A percentile compares a stretch with the other conserved stretches of the same genome.
Evolutionary conservation across 441 rosid species (phyloP).

Genomic region (Pelargonium australe): DNA sequence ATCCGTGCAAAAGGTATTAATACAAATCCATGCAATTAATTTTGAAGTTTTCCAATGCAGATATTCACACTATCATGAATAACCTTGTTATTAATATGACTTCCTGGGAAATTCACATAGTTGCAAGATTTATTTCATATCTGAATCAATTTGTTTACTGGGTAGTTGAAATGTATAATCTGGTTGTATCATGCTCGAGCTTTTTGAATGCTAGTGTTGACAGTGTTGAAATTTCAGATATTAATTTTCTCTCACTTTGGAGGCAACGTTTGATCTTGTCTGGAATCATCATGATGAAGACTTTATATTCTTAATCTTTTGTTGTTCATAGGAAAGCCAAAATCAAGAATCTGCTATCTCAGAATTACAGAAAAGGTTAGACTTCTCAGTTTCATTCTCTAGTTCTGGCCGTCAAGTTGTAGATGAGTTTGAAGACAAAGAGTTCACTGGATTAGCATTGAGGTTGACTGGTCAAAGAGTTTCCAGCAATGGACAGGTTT

Average conservation of each 20-base stretch:
- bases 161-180: conserved; percentile 3
- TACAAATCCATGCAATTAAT: conserved; percentile 1
- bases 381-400: conserved; percentile 45
- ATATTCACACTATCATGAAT: background rate
- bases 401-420: conserved; percentile 41
- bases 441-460: conserved; percentile 64
- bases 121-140: conserved; percentile 4
- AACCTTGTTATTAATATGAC: background rate
- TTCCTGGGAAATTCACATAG: background rate
- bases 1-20: conserved; percentile 36
- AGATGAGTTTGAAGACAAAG: conserved; percentile 68
- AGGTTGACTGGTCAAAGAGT: conserved; percentile 43
- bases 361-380: conserved; percentile 62
- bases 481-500: conserved; percentile 41
- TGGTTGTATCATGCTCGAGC: background rate
- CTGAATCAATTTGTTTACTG: background rate
- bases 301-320: conserved; percentile 9
- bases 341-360: conserved; percentile 40
- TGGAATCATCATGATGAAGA: background rate
- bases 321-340: conserved; percentile 48
- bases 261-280: background rate
- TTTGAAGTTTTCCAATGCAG: background rate
- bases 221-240: background rate
- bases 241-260: conserved; percentile 3
- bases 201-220: background rate